Percentiles rank a stretch among this genome's conserved stretches.
Evolutionary conservation across 345 rosid species (phyloP).

Genomic region (Kernera saxatilis): DNA sequence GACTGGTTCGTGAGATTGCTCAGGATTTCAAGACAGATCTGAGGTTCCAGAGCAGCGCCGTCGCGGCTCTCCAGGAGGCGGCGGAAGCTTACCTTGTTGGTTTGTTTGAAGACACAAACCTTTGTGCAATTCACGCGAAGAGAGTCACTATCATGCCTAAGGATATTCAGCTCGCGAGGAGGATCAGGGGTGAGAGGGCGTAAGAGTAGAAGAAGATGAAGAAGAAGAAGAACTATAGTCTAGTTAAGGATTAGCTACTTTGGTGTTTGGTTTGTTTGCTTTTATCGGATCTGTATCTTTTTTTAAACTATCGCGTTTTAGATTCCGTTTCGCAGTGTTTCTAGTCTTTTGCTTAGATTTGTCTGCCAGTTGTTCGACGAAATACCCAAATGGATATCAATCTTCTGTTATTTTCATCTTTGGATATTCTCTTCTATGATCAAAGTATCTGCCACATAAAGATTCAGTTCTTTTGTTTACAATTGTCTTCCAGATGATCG

Average conservation of each 20-base stretch:
- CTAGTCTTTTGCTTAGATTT: neutral
- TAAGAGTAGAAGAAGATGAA: neutral
- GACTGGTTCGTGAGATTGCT: slow-evolving; percentile 50
- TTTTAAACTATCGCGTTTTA: neutral
- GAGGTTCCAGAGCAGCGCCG: slow-evolving; percentile 58
- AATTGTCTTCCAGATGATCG: too few species aligned
- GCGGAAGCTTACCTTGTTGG: slow-evolving; percentile 56
- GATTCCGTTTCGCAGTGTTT: neutral
- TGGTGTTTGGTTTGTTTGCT: neutral
- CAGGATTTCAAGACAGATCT: slow-evolving; percentile 68
- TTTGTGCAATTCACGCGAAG: slow-evolving; percentile 59
- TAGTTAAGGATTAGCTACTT: neutral
- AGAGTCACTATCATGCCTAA: slow-evolving; percentile 62
- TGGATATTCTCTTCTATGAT: too few species aligned
- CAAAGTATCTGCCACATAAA: too few species aligned
- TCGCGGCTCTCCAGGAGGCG: slow-evolving; percentile 52
- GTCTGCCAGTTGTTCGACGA: neutral
- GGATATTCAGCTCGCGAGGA: slow-evolving; percentile 53
- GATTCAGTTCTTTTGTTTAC: too few species aligned
- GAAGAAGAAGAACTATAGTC: neutral
- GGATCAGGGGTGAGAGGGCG: slow-evolving; percentile 60
- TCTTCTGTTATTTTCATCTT: neutral
- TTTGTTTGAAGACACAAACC: slow-evolving; percentile 48
- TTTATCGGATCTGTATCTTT: neutral
- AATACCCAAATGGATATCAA: neutral